Conservation (phyloP, 257 asterid species). For the Solanum pimpinellifolium region DNA sequence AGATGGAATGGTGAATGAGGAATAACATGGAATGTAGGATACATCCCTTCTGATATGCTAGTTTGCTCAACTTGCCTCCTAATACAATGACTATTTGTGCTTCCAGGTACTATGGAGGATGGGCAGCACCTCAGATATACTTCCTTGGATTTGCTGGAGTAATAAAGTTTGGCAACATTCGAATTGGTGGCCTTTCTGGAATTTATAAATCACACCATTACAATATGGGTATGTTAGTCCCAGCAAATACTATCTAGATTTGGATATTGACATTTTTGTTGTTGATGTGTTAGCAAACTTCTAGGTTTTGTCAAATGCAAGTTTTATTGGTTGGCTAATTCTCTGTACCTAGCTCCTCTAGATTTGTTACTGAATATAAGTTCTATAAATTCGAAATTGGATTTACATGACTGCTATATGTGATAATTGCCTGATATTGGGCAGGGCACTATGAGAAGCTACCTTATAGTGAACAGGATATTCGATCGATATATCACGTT, state of each 20-base stretch:
- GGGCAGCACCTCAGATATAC: conserved; percentile 91
- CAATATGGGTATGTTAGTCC: conserved; percentile 33
- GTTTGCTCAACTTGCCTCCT: conserved; percentile 5
- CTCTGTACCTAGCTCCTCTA: not conserved
- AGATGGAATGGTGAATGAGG: not conserved
- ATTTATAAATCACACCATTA: conserved; percentile 66
- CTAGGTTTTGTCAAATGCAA: not conserved
- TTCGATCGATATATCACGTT: conserved; percentile 85
- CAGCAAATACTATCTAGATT: not conserved
- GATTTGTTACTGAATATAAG: not conserved
- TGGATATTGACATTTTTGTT: not conserved
- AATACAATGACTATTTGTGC: conserved; percentile 8
- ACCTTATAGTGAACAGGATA: conserved; percentile 67
- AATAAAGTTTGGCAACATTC: conserved; percentile 81
- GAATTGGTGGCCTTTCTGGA: conserved; percentile 95
- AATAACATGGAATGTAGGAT: not conserved
- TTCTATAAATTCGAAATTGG: not conserved
- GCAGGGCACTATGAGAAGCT: conserved; percentile 87
- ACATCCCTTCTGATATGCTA: not conserved
- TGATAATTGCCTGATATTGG: conserved; percentile 4
- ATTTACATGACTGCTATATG: not conserved
- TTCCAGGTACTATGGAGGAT: conserved; percentile 89
- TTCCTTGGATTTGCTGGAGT: conserved; percentile 96
- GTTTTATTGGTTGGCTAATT: not conserved
- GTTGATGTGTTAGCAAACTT: not conserved